Percentiles rank a stretch among this genome's conserved stretches.
phyloP scores from a whole-genome alignment of 371 early-diverging fungal species.

The Haplosporangium sp. region DNA sequence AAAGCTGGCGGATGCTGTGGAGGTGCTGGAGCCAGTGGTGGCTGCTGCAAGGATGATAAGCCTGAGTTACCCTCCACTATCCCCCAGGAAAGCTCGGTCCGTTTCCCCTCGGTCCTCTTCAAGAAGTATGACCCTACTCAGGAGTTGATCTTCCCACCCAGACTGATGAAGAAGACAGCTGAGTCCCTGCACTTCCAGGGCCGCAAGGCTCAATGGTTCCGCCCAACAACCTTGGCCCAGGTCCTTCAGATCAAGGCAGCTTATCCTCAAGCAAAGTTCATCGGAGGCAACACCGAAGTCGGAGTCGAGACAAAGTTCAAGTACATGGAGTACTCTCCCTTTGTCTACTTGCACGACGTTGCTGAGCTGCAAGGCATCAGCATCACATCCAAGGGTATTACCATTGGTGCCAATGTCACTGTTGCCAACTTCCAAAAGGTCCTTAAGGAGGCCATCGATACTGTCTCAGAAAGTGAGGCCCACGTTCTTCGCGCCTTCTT shows the following conservation, averaged over 20 bases:
- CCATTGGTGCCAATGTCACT: slow-evolving; percentile 66
- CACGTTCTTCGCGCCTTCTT: slow-evolving; percentile 70
- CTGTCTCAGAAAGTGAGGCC: slow-evolving; percentile 40
- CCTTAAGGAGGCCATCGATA: slow-evolving; percentile 53
- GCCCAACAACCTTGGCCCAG: slow-evolving; percentile 69
- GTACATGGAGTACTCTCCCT: slow-evolving; percentile 67
- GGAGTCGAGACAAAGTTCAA: slow-evolving; percentile 82
- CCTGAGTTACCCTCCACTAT: slow-evolving; percentile 36
- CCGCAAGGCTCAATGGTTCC: slow-evolving; percentile 66
- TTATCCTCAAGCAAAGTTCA: slow-evolving; percentile 73
- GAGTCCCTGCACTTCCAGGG: slow-evolving; percentile 55
- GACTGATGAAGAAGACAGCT: slow-evolving; percentile 61
- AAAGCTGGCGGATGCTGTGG: slow-evolving; percentile 54
- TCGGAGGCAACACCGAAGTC: slow-evolving; percentile 83
- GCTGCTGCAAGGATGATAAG: slow-evolving; percentile 57
- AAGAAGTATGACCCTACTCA: slow-evolving; percentile 65
- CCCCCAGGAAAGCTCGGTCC: slow-evolving; percentile 54
- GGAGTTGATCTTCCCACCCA: slow-evolving; percentile 71
- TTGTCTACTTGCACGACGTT: slow-evolving; percentile 73
- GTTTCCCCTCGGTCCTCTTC: slow-evolving; percentile 58
- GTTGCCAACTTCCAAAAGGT: slow-evolving; percentile 62
- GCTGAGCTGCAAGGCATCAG: slow-evolving; percentile 64
- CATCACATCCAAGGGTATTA: slow-evolving; percentile 61
- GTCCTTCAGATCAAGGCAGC: slow-evolving; percentile 65
- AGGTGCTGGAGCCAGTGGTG: slow-evolving; percentile 43